Evolutionary conservation across 2,329 filamentous ascomycete genomes (phyloP), one percentile per base, ranked within the genome.

Genomic region (Kalmusia sp.): DNA sequence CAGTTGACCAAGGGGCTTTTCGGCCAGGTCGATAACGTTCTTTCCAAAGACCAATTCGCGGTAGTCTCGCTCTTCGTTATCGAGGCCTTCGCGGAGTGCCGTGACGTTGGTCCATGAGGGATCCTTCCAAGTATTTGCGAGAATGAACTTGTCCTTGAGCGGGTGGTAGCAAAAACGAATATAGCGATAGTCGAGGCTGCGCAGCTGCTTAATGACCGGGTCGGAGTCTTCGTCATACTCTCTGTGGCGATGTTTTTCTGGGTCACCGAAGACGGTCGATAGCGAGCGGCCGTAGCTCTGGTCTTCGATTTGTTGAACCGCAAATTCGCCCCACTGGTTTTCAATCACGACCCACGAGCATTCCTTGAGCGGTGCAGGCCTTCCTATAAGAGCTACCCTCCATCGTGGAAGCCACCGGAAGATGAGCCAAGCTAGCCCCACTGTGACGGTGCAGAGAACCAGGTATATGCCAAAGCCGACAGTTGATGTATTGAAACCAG

Each of bases 291-390:
- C 85, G 67, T 88, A 89, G 7, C 70, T 71, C 60, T 86, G 77
- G 40, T 73, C 79, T 52, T 82, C 80, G 11, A 98, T 82, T 44
- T 86, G 70, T 66, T 96, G 84, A n/a, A 95, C 84, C 11, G 84
- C 82, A 73, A 98, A 90, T 74, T 98, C 93, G 44, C 90, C 90
- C 93, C 95, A 98, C 82, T 98, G 92, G 68, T 99, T 97, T 83
- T 97, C 95, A 59, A 98, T 85, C 24, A 96, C 93, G 37, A 96
- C 88, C 95, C 96, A 99, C 54, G 90, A 83, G 67, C 91, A 95
- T 49, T 90, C 85, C 49, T 83, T 82, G 25, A 99, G 79, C 2
- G 90, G 80, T 14, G 84, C 85, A 4, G 87, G 78, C 48, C 79
- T 83, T 24, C 95, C 95, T 34, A 91, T 80, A 35, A 98, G 71